phyloP scores from a whole-genome alignment of 331 rosid species.

The Spiraea crenata region DNA sequence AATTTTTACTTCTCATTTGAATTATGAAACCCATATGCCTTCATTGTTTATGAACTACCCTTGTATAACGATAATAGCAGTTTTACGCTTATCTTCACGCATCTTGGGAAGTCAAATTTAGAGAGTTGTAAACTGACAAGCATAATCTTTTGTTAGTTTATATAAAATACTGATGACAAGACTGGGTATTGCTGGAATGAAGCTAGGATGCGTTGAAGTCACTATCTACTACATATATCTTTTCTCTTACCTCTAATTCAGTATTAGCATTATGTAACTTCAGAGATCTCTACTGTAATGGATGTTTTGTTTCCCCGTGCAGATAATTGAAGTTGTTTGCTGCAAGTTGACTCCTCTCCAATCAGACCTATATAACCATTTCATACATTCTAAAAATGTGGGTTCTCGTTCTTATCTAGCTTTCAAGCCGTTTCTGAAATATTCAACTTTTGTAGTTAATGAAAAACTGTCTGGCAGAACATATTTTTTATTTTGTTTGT shows the following conservation, averaged over 20 bases:
- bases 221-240: background rate
- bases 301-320: conserved; percentile 20
- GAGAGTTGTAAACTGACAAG: background rate
- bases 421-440: conserved; percentile 13
- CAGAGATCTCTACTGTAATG: background rate
- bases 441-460: conserved; percentile 12
- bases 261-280: background rate
- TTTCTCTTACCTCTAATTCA: background rate
- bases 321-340: conserved; percentile 96
- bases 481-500: conserved; percentile 19
- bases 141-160: background rate
- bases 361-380: conserved; percentile 82
- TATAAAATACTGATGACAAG: background rate
- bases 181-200: background rate
- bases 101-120: background rate
- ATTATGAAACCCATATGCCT: background rate
- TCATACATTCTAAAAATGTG: conserved; percentile 88
- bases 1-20: background rate
- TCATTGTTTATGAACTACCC: background rate
- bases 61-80: background rate
- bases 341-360: conserved; percentile 96
- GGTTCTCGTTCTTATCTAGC: conserved; percentile 35
- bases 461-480: conserved; percentile 21
- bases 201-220: background rate
- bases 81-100: background rate